A percentile compares a stretch with the other conserved stretches of the same genome.
Evolutionary conservation across 108 stramenopile species (phyloP).

Genomic region (Cyclotella choctawhatcheeana): DNA sequence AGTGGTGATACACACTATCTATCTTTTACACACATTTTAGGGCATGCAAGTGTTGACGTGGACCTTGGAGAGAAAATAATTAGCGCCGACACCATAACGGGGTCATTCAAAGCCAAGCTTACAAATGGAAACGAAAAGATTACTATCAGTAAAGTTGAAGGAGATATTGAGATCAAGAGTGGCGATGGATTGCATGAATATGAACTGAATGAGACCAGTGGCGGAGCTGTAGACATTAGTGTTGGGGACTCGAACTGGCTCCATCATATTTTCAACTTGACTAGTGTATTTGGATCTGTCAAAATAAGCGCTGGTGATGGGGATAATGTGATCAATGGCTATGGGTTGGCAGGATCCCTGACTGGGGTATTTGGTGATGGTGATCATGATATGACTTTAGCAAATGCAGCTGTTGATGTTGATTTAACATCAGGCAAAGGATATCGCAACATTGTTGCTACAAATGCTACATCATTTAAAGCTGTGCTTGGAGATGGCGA

Average conservation of each 20-base stretch:
- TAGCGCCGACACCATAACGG: not conserved
- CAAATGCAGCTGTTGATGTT: not conserved
- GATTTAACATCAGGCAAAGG: not conserved
- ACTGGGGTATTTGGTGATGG: not conserved
- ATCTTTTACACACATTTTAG: not conserved
- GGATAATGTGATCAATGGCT: not conserved
- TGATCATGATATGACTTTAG: not conserved
- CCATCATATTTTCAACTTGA: not conserved
- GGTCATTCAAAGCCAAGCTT: not conserved
- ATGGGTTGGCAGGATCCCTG: not conserved
- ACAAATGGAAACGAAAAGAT: not conserved
- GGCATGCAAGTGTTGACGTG: not conserved
- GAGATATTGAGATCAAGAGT: not conserved
- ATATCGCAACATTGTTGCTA: not conserved
- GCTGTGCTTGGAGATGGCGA: not conserved
- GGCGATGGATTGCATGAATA: not conserved
- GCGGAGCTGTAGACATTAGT: not conserved
- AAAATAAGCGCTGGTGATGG: not conserved
- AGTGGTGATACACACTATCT: not conserved
- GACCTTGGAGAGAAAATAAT: not conserved
- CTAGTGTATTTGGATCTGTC: not conserved
- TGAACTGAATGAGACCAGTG: not conserved
- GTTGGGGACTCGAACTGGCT: not conserved
- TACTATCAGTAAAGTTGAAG: not conserved
- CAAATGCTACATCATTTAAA: not conserved